Evolutionary conservation across 2,329 filamentous ascomycete species (phyloP).

Genomic region (Penicillium paneum): DNA sequence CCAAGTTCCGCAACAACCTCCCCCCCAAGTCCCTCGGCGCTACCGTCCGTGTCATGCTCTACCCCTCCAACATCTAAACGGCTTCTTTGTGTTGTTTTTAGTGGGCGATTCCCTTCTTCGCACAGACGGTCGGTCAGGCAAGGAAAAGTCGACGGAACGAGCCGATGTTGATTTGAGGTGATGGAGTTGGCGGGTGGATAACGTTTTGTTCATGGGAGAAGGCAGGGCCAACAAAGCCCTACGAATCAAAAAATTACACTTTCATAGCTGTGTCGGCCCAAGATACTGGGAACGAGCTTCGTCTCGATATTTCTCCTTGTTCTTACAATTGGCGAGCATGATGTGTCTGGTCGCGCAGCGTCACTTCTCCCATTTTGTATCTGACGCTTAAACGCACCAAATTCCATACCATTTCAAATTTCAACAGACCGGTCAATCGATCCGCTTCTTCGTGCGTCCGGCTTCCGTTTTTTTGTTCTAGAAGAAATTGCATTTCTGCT

Average conservation of each 20-base stretch:
- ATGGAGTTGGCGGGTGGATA: slow-evolving; percentile 41
- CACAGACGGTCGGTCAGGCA: slow-evolving; percentile 36
- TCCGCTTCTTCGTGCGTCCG: slow-evolving; percentile 11
- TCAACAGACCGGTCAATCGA: slow-evolving; percentile 23
- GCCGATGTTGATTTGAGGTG: slow-evolving; percentile 38
- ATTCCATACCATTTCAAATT: slow-evolving; percentile 33
- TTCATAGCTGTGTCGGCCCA: slow-evolving; percentile 29
- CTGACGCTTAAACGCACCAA: slow-evolving; percentile 37
- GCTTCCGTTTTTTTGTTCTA: slow-evolving; percentile 15
- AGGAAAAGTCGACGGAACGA: slow-evolving; percentile 39
- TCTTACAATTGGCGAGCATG: slow-evolving; percentile 24
- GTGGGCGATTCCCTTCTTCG: slow-evolving; percentile 37
- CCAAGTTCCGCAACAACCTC: slow-evolving; percentile 94
- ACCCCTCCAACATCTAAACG: slow-evolving; percentile 93
- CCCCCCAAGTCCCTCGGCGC: slow-evolving; percentile 95
- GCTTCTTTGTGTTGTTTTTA: slow-evolving; percentile 32
- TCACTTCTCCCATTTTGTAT: slow-evolving; percentile 34
- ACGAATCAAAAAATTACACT: slow-evolving; percentile 37
- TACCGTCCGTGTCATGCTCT: slow-evolving; percentile 94
- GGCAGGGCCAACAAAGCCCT: slow-evolving; percentile 38
- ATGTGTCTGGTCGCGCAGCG: slow-evolving; percentile 29
- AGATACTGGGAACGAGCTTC: slow-evolving; percentile 24
- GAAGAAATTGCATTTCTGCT: slow-evolving; percentile 24
- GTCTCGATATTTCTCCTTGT: slow-evolving; percentile 19
- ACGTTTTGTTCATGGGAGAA: slow-evolving; percentile 39